Evolutionary conservation across 2,329 filamentous ascomycete genomes (phyloP).

Genomic region (Aspergillus fructus): DNA sequence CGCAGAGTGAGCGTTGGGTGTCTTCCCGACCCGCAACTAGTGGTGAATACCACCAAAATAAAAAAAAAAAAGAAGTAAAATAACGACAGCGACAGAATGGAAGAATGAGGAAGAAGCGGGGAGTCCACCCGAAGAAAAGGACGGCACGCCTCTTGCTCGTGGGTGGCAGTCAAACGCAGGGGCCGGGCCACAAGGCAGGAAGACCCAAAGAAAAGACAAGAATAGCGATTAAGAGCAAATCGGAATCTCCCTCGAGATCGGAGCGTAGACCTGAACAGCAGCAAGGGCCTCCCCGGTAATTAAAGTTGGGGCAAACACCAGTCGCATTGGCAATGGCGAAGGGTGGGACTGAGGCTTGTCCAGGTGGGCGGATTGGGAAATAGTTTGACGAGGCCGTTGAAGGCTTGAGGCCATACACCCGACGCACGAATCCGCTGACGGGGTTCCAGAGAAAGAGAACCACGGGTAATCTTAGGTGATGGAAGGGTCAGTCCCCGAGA

Average conservation of each 20-base stretch:
- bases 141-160: constrained; percentile 5
- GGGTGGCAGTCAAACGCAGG: background rate
- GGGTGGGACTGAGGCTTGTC: constrained; percentile 10
- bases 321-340: constrained; percentile 10
- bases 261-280: background rate
- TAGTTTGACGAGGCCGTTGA: constrained; percentile 14
- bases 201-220: constrained; percentile 4
- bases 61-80: background rate
- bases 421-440: constrained; percentile 2
- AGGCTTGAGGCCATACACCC: constrained; percentile 12
- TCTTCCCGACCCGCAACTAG: background rate
- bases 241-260: constrained; percentile 6
- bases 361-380: constrained; percentile 11
- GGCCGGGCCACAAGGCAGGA: constrained; percentile 1
- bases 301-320: constrained; percentile 14
- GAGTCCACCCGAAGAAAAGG: constrained; percentile 1
- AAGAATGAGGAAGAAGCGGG: constrained; percentile 5
- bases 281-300: constrained; percentile 10
- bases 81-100: background rate
- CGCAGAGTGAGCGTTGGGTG: background rate
- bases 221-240: constrained; percentile 8
- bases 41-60: background rate
- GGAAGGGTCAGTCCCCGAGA: background rate
- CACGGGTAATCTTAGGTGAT: background rate
- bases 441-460: background rate